These are phyloP conservation scores for Aphelidium insulamus DNA, from an alignment of 371 early-diverging fungal genomes.

Conservation along the genomic window DNA sequence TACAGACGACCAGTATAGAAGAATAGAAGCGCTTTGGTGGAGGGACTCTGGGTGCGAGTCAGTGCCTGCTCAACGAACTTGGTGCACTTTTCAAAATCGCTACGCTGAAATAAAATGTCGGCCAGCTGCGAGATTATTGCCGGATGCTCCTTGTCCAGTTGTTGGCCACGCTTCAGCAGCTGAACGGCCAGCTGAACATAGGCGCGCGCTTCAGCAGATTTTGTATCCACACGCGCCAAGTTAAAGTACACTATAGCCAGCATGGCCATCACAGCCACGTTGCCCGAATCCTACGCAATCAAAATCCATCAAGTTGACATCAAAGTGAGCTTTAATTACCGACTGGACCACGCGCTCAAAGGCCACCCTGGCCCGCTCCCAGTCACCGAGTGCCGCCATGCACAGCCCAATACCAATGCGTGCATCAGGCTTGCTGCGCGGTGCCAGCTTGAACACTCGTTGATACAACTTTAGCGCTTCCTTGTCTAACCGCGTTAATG, in stretches of 20 bases:
- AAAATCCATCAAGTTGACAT: background rate
- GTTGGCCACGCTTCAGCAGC: constrained; percentile 24
- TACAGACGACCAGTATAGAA: too few species aligned
- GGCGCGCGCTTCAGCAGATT: too few species aligned
- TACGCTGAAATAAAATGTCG: constrained; percentile 24
- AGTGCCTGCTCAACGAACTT: too few species aligned
- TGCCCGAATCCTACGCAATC: constrained; percentile 17
- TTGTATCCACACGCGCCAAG: too few species aligned
- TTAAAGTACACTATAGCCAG: constrained; percentile 60
- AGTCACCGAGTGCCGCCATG: constrained; percentile 46
- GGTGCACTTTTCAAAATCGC: constrained; percentile 23
- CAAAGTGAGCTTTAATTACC: constrained; percentile 9
- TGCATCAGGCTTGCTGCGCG: constrained; percentile 37
- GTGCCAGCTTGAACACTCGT: constrained; percentile 28
- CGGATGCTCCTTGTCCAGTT: constrained; percentile 19
- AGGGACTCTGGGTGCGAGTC: too few species aligned
- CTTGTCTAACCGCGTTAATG: too few species aligned
- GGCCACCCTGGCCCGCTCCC: constrained; percentile 35
- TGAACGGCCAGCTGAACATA: constrained; percentile 15
- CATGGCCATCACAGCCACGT: constrained; percentile 37
- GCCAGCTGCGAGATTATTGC: constrained; percentile 22
- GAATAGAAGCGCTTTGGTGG: too few species aligned
- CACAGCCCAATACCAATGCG: constrained; percentile 74
- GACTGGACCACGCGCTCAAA: constrained; percentile 42
- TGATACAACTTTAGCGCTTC: constrained; percentile 47